Base-by-base conservation (phyloP, 163 green algal genomes). In the Trebouxia gelatinosa region DNA sequence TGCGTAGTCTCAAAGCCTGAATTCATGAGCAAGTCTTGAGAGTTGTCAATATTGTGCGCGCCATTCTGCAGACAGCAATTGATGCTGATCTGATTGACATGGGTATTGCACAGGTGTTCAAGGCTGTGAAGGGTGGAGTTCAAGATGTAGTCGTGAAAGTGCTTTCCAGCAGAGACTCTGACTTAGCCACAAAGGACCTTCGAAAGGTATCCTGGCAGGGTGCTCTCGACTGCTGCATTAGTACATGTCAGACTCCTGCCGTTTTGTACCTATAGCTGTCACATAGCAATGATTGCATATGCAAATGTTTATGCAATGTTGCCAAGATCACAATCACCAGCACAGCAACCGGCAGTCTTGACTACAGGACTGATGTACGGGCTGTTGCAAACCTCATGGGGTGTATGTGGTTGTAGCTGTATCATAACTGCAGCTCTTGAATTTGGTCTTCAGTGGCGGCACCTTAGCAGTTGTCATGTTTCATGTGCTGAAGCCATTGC, bases 131-230 rank as follows among this genome's bases (percentile, higher is more conserved):
- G 39, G 37, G 64, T 16, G 48, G 64, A 13, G 79, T 83, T 28
- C 72, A 80, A 67, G 79, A 83, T 28, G 64, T 74, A 19, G 79
- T 80, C 31, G 39, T 75, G 39, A 62, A 61, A 40, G 40, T 43
- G 11, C n/a, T 61, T 28, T 34, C 40, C 0, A 29, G 17, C 67
- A 59, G 28, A 58, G 17, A 58, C 40, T 62, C 67, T 4, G 7
- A 75, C 29, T 32, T 46, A 9, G 28, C 28, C 0, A 62, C 21
- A 26, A 39, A 38, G 28, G 40, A 76, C 29, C 38, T 72, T 26
- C 64, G 64, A 28, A 50, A 72, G 64, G 64, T 72, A 1, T 34
- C 21, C 9, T 26, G 64, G 34, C 35, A 37, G 32, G n/a, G n/a
- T n/a, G n/a, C n/a, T n/a, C n/a, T n/a, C n/a, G 26, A 23, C 48